Base-by-base conservation (phyloP, 1,139 yeast species). In the Protomyces inundatus region DNA sequence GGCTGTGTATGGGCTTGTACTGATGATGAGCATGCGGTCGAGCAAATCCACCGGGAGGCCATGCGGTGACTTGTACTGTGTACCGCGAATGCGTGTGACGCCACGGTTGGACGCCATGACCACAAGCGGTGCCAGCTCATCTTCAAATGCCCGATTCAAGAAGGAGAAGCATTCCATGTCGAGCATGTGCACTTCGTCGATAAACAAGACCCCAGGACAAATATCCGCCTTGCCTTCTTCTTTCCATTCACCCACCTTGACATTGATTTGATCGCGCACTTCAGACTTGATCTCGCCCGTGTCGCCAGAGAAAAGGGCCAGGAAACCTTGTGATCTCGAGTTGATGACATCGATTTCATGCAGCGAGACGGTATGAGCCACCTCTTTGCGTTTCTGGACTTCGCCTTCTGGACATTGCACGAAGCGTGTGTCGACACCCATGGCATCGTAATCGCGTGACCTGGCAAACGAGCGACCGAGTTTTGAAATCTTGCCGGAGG, bases 331-430 rank as follows among this genome's bases (percentile, higher is more conserved):
- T 57, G 96, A 91, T 76, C 99, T 85, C 14, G 98, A 90, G 77
- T 95, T 95, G 75, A 93, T 93, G 64, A 95, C 98, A 76, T 95
- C 99, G 72, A 95, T 93, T 76, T 95, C 99, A 77, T 95, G 98
- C 69, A 95, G 80, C 3, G 97, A 89, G 9, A 95, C 97, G 0
- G 97, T 91, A 77, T 95, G 99, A 23, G 90, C 96, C 14, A 90
- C 96, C 73, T 91, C 96, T 73, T 89, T 90, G 71, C 98, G 84
- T 73, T 89, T 88, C 77, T 95, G 98, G 73, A 95, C 81, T 79
- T 95, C 99, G 59, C 99, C 99, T 76, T 93, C 98, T 40, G 99
- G 99, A 75, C 97, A 90, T 76, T 93, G 97, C 60, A 95, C 96
- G 76, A 93, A 95, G 76, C 90, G 90, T 51, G 97, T 90, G 71